Base-by-base conservation (phyloP, 164 flowering plant genomes). In the Nymphaea colorata region DNA sequence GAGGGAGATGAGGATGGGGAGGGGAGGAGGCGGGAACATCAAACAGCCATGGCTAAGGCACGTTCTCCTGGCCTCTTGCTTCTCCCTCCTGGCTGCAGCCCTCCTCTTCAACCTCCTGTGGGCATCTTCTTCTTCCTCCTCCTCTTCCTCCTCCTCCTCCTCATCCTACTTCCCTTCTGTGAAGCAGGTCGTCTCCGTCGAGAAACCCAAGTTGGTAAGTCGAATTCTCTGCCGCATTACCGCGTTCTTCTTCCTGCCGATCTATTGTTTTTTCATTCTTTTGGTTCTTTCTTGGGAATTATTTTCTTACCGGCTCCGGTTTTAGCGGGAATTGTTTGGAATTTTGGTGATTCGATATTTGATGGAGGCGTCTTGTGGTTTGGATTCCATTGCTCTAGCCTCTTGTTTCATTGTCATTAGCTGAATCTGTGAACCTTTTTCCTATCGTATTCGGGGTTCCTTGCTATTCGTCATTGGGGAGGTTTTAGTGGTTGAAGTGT, bases 81-180 rank as follows among this genome's bases (percentile, higher is more conserved):
- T 65, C 2, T 75, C 77, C 11, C 79, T 88, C 41, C 68, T 88
- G 2, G 86, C 74, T 5, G 71, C 68, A 17, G 85, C 78, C 55
- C 72, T 83, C 36, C 51, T 82, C 42, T 73, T 71, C 6, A 78
- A 83, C 79, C 68, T 75, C 47, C 45, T 81, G 36, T 88, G 87
- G 87, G 83, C 87, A 36, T 83, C 85, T 42, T 82, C 87, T 66
- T 78, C 81, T 3, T 77, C 82, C 7, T 66, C 79, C 64, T 47
- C 73, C 43, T 53, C 73, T 4, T 18, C 76, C 0, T 70, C 80
- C 3, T 76, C 67, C 65, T 75, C 74, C 78, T 17, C 25, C 7
- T 61, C 64, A 7, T n/a, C 36, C 41, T 10, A 5, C 25, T 10
- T 3, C 16, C 41, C 64, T 43, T 59, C 7, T 55, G 44, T 4